phyloP scores from a whole-genome alignment of 371 early-diverging fungal genomes.

The Rhizopus stolonifer region DNA sequence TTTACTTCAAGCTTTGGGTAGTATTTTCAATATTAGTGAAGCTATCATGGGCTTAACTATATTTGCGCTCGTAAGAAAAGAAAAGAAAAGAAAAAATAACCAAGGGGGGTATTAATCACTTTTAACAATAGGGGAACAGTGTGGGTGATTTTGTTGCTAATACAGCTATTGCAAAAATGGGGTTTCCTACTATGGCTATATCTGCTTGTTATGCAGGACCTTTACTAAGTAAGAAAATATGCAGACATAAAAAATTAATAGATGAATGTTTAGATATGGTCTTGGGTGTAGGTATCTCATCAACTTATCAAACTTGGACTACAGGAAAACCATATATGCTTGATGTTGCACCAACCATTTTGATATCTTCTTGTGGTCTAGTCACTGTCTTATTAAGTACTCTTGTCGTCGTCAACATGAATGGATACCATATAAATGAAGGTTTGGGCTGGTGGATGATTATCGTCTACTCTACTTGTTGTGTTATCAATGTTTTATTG shows the following conservation, averaged over 20 bases:
- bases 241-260: not conserved
- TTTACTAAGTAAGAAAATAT: conserved; percentile 59
- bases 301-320: conserved; percentile 51
- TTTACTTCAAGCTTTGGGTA: conserved; percentile 72
- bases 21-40: conserved; percentile 73
- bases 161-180: conserved; percentile 83
- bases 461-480: conserved; percentile 49
- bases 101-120: too few species aligned
- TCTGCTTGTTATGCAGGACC: conserved; percentile 87
- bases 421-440: conserved; percentile 49
- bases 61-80: conserved; percentile 78
- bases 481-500: conserved; percentile 46
- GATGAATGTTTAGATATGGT: conserved; percentile 56
- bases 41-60: conserved; percentile 83
- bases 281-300: conserved; percentile 76
- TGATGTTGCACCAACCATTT: conserved; percentile 54
- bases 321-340: conserved; percentile 45
- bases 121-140: conserved; percentile 77
- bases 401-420: conserved; percentile 49
- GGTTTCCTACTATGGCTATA: conserved; percentile 83
- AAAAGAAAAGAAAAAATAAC: too few species aligned
- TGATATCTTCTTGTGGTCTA: conserved; percentile 54
- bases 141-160: conserved; percentile 84
- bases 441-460: conserved; percentile 58
- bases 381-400: conserved; percentile 53